These are phyloP conservation scores for Candida gigantensis DNA, from an alignment of 1,139 yeast genomes.

Conservation along the genomic window DNA sequence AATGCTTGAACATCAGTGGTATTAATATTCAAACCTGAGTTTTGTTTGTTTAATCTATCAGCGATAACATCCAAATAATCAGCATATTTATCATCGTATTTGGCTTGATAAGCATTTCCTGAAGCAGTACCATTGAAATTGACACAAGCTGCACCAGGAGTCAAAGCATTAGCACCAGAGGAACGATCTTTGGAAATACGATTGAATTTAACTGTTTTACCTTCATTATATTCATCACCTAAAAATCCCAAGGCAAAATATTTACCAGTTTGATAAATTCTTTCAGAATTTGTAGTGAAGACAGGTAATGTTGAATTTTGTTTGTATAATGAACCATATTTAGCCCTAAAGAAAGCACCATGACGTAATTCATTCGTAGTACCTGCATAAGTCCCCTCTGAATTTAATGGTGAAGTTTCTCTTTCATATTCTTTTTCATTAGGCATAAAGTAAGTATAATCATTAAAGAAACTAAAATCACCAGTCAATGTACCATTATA, in stretches of 20 bases:
- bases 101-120: too few relatives aligned
- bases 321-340: conserved; percentile 31
- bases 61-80: too few relatives aligned
- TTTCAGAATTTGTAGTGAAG: conserved; percentile 34
- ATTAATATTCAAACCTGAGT: too few relatives aligned
- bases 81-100: conserved; percentile 23
- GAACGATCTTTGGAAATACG: conserved; percentile 27
- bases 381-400: conserved; percentile 31
- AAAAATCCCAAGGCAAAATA: conserved; percentile 38
- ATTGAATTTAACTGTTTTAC: conserved; percentile 22
- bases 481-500: conserved; percentile 32
- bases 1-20: too few relatives aligned
- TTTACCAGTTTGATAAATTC: conserved; percentile 31
- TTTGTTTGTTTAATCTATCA: too few relatives aligned
- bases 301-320: conserved; percentile 26
- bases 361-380: conserved; percentile 34
- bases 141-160: conserved; percentile 25
- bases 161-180: conserved; percentile 39
- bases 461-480: conserved; percentile 32
- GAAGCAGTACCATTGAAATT: too few relatives aligned
- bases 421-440: conserved; percentile 27
- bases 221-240: conserved; percentile 25
- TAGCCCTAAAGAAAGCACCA: conserved; percentile 36
- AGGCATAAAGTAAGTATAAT: conserved; percentile 34
- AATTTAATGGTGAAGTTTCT: conserved; percentile 32